A percentile compares a stretch with the other conserved stretches of the same genome.
phyloP scores from a whole-genome alignment of 2,329 filamentous ascomycete species.

The Emmonsiellopsis sp. region DNA sequence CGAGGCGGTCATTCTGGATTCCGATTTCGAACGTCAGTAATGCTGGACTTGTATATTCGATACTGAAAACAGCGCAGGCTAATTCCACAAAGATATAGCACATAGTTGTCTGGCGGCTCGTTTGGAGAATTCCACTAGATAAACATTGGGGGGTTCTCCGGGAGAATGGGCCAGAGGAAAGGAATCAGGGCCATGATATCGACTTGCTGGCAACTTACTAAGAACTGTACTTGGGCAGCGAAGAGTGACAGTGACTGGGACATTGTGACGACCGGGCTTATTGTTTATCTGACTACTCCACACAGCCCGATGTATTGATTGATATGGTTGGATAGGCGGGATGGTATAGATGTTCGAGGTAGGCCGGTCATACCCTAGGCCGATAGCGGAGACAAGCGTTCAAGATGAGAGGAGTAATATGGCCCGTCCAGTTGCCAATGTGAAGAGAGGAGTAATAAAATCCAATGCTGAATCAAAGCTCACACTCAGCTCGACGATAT shows the following conservation, averaged over 20 bases:
- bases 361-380: background rate
- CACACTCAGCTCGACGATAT: background rate
- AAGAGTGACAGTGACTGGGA: constrained; percentile 3
- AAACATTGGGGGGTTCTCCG: background rate
- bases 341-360: background rate
- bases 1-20: constrained; percentile 70
- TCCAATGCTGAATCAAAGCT: background rate
- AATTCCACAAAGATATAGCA: constrained; percentile 1
- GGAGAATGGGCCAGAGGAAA: background rate
- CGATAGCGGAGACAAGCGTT: background rate
- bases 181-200: background rate
- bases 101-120: background rate
- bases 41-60: constrained; percentile 1
- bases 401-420: background rate
- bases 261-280: background rate
- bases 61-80: background rate
- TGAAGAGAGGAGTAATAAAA: background rate
- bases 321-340: background rate
- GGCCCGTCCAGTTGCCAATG: background rate
- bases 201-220: constrained; percentile 5
- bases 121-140: background rate
- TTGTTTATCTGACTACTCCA: background rate
- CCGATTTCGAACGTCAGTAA: constrained; percentile 2
- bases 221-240: constrained; percentile 10
- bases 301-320: background rate